These are phyloP conservation scores for Harrya chromipes DNA, from an alignment of 768 basidiomycete genomes.

Conservation along the genomic window DNA sequence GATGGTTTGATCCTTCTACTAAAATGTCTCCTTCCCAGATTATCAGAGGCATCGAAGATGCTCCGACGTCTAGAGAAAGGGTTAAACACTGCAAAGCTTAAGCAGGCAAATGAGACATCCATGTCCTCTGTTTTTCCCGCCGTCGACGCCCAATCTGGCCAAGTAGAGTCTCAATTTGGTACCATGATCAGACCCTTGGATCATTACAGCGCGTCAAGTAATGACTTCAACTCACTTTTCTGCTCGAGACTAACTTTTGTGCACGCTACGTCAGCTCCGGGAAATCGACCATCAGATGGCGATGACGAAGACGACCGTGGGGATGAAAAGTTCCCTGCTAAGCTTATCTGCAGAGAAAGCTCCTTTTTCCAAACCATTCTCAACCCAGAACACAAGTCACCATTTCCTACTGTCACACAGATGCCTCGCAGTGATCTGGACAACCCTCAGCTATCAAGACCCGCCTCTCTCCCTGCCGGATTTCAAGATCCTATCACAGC, in stretches of 20 bases:
- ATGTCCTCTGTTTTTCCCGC: constrained; percentile 33
- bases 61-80: constrained; percentile 83
- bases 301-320: constrained; percentile 69
- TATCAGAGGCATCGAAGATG: constrained; percentile 89
- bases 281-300: constrained; percentile 28
- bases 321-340: constrained; percentile 72
- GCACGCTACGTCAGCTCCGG: constrained; percentile 18
- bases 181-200: constrained; percentile 30
- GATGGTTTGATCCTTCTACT: constrained; percentile 1
- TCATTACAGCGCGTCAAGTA: constrained; percentile 30
- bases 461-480: constrained; percentile 37
- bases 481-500: constrained; percentile 68
- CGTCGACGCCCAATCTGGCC: constrained; percentile 29
- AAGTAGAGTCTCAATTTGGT: constrained; percentile 28
- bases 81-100: constrained; percentile 71
- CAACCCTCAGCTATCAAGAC: constrained; percentile 33
- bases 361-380: constrained; percentile 84
- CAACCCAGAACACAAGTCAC: constrained; percentile 58
- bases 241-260: neutral
- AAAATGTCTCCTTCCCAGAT: constrained; percentile 38
- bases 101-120: constrained; percentile 43
- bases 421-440: constrained; percentile 35
- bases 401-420: constrained; percentile 28
- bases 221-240: neutral
- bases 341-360: constrained; percentile 71